Conservation (phyloP, 345 rosid genomes). For the Syzygium aromaticum region DNA sequence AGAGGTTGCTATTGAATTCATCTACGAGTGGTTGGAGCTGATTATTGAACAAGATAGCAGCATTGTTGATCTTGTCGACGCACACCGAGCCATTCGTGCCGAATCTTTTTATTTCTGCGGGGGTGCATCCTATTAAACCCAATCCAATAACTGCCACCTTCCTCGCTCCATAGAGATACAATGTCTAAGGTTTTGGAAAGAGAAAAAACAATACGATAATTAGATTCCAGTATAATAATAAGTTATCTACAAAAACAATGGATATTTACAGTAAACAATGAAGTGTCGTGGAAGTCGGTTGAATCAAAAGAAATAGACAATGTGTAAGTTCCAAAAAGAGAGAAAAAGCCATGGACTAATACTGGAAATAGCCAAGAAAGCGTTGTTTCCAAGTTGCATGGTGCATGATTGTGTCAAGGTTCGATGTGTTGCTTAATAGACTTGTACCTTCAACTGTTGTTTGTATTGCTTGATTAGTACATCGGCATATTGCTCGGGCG, state of each 20-base stretch:
- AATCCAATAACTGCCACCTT: slow-evolving; percentile 28
- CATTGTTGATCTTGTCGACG: slow-evolving; percentile 8
- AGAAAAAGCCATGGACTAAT: not conserved
- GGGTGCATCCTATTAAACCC: slow-evolving; percentile 20
- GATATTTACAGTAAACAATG: not conserved
- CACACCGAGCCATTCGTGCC: slow-evolving; percentile 13
- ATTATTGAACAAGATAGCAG: slow-evolving; percentile 12
- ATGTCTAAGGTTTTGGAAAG: slow-evolving; percentile 1
- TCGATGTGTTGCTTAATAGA: too few species aligned
- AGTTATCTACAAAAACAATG: not conserved
- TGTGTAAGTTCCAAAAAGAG: not conserved
- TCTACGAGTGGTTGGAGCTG: slow-evolving; percentile 8
- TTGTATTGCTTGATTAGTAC: not conserved
- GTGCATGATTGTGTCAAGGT: not conserved
- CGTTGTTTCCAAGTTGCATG: not conserved
- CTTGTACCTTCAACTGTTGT: not conserved
- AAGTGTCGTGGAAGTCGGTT: not conserved
- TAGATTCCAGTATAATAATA: not conserved
- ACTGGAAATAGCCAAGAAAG: not conserved
- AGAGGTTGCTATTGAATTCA: slow-evolving; percentile 6
- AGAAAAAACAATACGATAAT: not conserved
- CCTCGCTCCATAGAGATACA: slow-evolving; percentile 26
- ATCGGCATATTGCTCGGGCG: not conserved
- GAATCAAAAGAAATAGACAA: not conserved
- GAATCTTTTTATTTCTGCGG: not conserved